phyloP scores from a whole-genome alignment of 2,329 filamentous ascomycete species.

The Epichloe amarillans region DNA sequence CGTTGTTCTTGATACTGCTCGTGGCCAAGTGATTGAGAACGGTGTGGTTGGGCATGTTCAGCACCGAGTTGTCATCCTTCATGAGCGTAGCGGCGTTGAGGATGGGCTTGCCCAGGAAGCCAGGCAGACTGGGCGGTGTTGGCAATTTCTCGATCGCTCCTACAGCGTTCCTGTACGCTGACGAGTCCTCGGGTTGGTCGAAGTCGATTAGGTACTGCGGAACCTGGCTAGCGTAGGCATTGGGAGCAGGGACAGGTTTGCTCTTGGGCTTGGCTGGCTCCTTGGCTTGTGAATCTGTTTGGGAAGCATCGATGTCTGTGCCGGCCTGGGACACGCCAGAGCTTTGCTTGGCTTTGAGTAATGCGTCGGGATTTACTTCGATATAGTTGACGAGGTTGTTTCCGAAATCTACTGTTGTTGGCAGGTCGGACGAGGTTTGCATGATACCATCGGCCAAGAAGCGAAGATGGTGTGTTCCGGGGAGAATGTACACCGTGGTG shows the following conservation, averaged over 20 bases:
- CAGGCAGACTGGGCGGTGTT: constrained; percentile 70
- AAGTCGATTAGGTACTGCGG: constrained; percentile 79
- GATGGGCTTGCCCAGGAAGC: constrained; percentile 89
- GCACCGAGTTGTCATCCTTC: constrained; percentile 95
- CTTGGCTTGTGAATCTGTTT: constrained; percentile 17
- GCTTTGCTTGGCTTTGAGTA: constrained; percentile 19
- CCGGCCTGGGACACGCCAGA: constrained; percentile 7
- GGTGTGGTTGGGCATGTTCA: constrained; percentile 95
- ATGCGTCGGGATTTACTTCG: constrained; percentile 67
- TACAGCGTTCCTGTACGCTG: constrained; percentile 60
- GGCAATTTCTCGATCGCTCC: constrained; percentile 67
- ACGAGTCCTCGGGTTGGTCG: constrained; percentile 70
- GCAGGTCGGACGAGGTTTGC: constrained; percentile 73
- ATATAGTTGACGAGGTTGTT: constrained; percentile 98
- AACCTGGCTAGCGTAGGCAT: constrained; percentile 58
- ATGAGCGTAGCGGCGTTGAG: constrained; percentile 81
- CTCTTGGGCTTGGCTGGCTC: constrained; percentile 33
- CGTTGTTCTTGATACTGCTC: constrained; percentile 94
- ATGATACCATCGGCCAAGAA: constrained; percentile 93
- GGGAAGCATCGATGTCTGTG: constrained; percentile 1
- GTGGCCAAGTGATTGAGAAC: constrained; percentile 93
- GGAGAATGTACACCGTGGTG: constrained; percentile 63
- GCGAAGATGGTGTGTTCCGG: constrained; percentile 91
- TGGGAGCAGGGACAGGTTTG: constrained; percentile 41
- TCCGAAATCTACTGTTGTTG: constrained; percentile 93